Percentiles rank a stretch among this genome's conserved stretches.
Evolutionary conservation across 768 basidiomycete species (phyloP).

Genomic region (Suillus placidus): DNA sequence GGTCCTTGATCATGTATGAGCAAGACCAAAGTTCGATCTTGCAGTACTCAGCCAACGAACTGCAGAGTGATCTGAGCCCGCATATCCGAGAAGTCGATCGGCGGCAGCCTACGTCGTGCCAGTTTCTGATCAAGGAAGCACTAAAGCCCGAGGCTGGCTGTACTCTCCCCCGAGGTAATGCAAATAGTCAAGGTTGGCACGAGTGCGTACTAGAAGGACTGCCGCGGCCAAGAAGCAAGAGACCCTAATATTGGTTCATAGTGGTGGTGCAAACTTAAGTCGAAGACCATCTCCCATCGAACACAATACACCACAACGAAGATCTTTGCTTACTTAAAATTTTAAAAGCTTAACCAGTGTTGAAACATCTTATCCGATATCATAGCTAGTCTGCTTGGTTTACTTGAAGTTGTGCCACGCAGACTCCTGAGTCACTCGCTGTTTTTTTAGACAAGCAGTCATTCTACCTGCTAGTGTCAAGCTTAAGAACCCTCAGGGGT

Average conservation of each 20-base stretch:
- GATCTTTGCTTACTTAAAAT: not conserved
- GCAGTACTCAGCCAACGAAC: not conserved
- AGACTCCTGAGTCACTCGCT: not conserved
- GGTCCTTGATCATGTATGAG: not conserved
- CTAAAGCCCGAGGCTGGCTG: constrained; percentile 1
- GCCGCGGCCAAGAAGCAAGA: not conserved
- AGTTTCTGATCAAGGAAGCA: constrained; percentile 3
- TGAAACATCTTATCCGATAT: not conserved
- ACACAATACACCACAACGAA: not conserved
- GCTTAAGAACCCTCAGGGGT: too few species aligned
- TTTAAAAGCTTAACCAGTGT: not conserved
- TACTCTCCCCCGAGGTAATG: constrained; percentile 1
- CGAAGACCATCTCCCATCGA: not conserved
- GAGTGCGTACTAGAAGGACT: too few species aligned
- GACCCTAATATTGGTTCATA: not conserved
- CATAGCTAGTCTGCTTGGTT: not conserved
- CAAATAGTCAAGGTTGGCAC: not conserved
- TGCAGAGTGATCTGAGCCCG: not conserved
- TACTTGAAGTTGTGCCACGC: not conserved
- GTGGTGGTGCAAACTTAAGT: not conserved
- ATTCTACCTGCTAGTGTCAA: not conserved
- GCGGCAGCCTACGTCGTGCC: constrained; percentile 1
- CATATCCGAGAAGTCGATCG: constrained; percentile 1
- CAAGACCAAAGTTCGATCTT: not conserved
- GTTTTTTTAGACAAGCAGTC: not conserved